Evolutionary conservation across 371 early-diverging fungal species (phyloP), one percentile per base, ranked within the genome.

Genomic region (Paraphysoderma sedebokerense): DNA sequence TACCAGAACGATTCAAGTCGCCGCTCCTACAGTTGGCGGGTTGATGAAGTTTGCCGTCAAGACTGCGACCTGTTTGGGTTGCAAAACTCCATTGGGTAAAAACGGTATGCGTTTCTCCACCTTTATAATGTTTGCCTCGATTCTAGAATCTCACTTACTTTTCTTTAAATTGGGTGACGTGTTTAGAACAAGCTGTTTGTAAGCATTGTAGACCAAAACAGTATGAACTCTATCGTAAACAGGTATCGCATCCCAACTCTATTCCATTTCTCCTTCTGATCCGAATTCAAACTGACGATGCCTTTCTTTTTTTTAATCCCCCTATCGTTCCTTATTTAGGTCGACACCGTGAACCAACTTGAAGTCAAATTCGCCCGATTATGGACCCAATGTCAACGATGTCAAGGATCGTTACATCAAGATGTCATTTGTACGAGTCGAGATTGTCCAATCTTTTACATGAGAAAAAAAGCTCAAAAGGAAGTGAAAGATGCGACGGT

Each of bases 381-480:
- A 35, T 98, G 99, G 98, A 88, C 96, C 15, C 97, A 99, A 62
- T 99, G 99, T 57, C 99, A 99, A 61, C 76, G 98, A 32, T 99
- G 99, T 62, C 97, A 98, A 65, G 95, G 98, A 27, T 83, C 86
- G 49, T 57, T 98, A 44, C 89, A 92, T 61, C 91, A 89, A 55
- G 97, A 98, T 48, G 95, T 99, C 6, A 69, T 98, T 47, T 99
- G 99, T 70, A 83, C 88, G 5, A 90, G 88, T 58, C 85, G 83
- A 63, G 99, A 98, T 64, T 96, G 99, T 62, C 92, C 98, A 4
- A 98, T 99, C 39, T 99, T 97, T 58, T 99, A 98, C 62, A 98
- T 97, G 93, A 80, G 99, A 54, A 96, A 87, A 57, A 97, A 97
- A 65, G 90, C 83, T 3, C 93, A 88, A 52, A 98, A 95, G 61